A percentile compares a stretch with the other conserved stretches of the same genome.
Evolutionary conservation across 2,329 filamentous ascomycete genomes (phyloP).

Genomic region (Alternaria sp.): DNA sequence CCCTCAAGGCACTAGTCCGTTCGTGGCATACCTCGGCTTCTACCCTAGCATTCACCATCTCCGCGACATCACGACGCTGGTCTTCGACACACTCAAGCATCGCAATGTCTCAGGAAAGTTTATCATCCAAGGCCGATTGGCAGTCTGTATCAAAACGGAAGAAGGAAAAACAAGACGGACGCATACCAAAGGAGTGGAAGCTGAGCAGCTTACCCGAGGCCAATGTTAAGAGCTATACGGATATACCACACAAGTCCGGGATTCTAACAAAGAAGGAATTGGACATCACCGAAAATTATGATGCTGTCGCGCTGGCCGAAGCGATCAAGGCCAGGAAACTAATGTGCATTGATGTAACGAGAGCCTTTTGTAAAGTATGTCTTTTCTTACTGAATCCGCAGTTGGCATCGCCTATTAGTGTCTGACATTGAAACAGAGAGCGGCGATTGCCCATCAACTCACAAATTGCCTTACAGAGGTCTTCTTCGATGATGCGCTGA

Average conservation of each 20-base stretch:
- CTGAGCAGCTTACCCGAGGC: conserved; percentile 38
- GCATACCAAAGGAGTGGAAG: conserved; percentile 57
- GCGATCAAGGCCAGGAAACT: conserved; percentile 47
- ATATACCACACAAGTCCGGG: conserved; percentile 62
- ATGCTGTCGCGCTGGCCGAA: conserved; percentile 53
- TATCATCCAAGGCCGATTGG: conserved; percentile 42
- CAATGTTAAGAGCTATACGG: conserved; percentile 46
- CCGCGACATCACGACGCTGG: conserved; percentile 1
- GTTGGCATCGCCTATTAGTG: not conserved
- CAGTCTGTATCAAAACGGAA: conserved; percentile 53
- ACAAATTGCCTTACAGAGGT: conserved; percentile 55
- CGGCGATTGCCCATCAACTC: conserved; percentile 57
- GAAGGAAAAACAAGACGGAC: conserved; percentile 51
- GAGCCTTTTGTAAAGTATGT: conserved; percentile 55
- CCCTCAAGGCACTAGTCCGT: conserved; percentile 23
- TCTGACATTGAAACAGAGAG: conserved; percentile 42
- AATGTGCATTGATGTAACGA: conserved; percentile 50
- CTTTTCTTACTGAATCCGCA: not conserved
- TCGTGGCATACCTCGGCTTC: conserved; percentile 26
- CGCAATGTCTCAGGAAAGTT: conserved; percentile 25
- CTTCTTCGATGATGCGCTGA: conserved; percentile 47
- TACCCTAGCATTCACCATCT: conserved; percentile 6
- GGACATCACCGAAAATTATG: conserved; percentile 63
- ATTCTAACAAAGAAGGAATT: conserved; percentile 62
- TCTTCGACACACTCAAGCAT: conserved; percentile 1